phyloP scores from a whole-genome alignment of 1,284 basidiomycete species.

The Laetiporus sulphureus region DNA sequence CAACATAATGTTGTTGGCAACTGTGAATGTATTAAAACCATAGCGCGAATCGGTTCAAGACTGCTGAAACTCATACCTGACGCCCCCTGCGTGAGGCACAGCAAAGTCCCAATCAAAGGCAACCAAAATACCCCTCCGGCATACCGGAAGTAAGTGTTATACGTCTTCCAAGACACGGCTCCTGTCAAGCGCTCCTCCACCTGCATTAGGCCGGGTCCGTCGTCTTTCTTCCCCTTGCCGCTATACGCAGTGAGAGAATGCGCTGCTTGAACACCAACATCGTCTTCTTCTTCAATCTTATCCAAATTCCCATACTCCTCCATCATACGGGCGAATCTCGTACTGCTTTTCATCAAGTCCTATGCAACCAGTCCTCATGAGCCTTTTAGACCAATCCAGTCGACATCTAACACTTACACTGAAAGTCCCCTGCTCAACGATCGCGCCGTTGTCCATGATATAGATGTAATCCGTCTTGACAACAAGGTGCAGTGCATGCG shows the following conservation, averaged over 20 bases:
- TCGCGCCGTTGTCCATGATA: conserved; percentile 63
- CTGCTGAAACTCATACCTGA: conserved; percentile 17
- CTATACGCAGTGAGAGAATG: neutral
- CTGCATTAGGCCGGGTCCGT: conserved; percentile 26
- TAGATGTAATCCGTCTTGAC: conserved; percentile 65
- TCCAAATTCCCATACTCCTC: conserved; percentile 52
- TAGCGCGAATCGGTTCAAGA: neutral
- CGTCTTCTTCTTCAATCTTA: conserved; percentile 22
- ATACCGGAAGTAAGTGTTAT: conserved; percentile 33
- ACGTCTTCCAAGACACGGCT: conserved; percentile 26
- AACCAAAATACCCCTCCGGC: conserved; percentile 41
- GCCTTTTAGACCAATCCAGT: neutral
- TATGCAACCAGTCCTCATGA: conserved; percentile 16
- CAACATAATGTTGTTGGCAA: conserved; percentile 34
- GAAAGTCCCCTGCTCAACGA: conserved; percentile 61
- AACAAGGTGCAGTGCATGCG: conserved; percentile 70
- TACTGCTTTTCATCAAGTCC: conserved; percentile 46
- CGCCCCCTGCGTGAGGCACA: conserved; percentile 23
- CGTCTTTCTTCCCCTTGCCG: conserved; percentile 3
- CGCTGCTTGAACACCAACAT: neutral
- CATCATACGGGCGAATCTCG: conserved; percentile 52
- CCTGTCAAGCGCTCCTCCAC: conserved; percentile 31
- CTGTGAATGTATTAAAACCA: conserved; percentile 12
- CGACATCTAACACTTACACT: conserved; percentile 27
- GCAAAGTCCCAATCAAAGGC: conserved; percentile 30